Evolutionary conservation across 805 yeast species (phyloP), one percentile per base, ranked within the genome.

Genomic region (Zygotorulaspora danielsina): DNA sequence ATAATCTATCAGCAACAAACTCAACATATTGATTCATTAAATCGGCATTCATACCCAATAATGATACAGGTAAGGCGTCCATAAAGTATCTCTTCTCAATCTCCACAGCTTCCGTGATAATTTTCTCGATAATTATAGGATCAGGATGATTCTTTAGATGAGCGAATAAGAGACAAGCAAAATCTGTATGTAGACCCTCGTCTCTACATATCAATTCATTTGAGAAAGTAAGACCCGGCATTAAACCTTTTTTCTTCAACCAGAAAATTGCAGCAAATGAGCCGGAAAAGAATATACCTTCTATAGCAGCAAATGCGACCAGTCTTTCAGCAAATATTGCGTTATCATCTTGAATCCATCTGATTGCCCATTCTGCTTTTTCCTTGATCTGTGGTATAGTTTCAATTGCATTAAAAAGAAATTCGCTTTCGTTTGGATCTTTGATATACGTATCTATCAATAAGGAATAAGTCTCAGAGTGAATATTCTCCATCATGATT

Each of bases 401-500:
- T 62, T 88, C 96, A 60, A 90, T 86, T 49, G 98, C 98, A 60
- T 90, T 88, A 72, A 90, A 86, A 65, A 93, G 73, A 67, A 75
- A 86, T 49, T 84, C 86, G 46, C 90, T 75, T 73, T 90, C 96
- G 69, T 84, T 81, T 54, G 96, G 90, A 71, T 90, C 98, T 72
- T 89, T 89, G 67, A 90, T 84, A 69, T 90, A 90, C 25, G 96
- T 79, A 65, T 90, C 98, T 54, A 90, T 87, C 63, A 93, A 78
- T 53, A 93, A 72, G 6, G 97, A 90, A 72, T 90, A 90, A 33
- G 97, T 93, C 72, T 90, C 98, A 17, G 96, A 82, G 69, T 90
- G 98, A 61, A 90, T 93, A 75, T 93, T 90, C 72, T 90, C 98
- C 90, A 93, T 93, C 97, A 89, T 89, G 68, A 90, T 93, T 73